phyloP scores from a whole-genome alignment of 129 eudicot species.

The Flaveria trinervia region DNA sequence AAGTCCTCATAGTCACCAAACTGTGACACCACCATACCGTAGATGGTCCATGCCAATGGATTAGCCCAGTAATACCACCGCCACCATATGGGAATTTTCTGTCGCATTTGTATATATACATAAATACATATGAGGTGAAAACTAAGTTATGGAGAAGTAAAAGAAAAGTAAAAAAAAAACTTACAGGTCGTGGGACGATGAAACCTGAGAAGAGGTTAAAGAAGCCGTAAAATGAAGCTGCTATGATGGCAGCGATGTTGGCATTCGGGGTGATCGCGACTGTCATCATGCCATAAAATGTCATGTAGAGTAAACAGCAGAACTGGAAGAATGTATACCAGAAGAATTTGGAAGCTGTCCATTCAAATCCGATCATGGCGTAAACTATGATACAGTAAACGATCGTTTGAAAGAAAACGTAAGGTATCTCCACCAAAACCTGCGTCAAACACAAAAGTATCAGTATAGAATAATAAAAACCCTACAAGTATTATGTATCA shows the following conservation, averaged over 20 bases:
- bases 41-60: conserved; percentile 73
- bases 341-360: conserved; percentile 73
- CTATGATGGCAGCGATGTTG: conserved; percentile 60
- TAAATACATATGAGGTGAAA: not conserved
- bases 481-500: not conserved
- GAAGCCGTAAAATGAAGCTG: conserved; percentile 50
- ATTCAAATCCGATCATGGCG: conserved; percentile 81
- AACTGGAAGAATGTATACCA: conserved; percentile 74
- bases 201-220: conserved; percentile 85
- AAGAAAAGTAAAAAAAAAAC: not conserved
- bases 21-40: conserved; percentile 67
- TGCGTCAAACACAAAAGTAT: conserved; percentile 13
- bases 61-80: conserved; percentile 76
- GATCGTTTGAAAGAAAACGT: conserved; percentile 50
- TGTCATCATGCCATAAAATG: conserved; percentile 86
- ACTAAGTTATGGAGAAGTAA: not conserved
- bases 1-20: conserved; percentile 45
- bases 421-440: conserved; percentile 81
- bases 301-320: conserved; percentile 73
- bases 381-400: conserved; percentile 60
- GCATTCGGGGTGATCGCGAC: conserved; percentile 81
- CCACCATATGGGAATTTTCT: conserved; percentile 86
- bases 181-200: conserved; percentile 67
- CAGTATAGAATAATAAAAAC: not conserved
- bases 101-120: conserved; percentile 24